Conservation (phyloP, 768 basidiomycete genomes). For the Lactarius trivialis region DNA sequence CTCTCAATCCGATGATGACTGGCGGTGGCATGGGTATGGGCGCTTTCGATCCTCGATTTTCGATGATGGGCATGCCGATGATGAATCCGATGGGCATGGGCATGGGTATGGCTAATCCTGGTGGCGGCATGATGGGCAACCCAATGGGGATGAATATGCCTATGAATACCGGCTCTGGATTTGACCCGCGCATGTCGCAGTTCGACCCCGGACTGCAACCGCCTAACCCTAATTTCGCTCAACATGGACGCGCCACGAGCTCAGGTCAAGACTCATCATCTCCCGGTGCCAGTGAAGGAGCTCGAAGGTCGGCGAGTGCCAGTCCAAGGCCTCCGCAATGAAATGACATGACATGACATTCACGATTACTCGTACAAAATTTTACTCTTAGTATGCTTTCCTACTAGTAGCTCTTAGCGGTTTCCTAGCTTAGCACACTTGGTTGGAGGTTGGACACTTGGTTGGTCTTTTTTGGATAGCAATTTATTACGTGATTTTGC, state of each 20-base stretch:
- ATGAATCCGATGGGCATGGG: slow-evolving; percentile 21
- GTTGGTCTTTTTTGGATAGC: neutral
- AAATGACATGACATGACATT: neutral
- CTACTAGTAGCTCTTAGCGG: neutral
- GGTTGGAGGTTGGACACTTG: too few species aligned
- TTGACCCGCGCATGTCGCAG: slow-evolving; percentile 21
- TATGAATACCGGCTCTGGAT: slow-evolving; percentile 15
- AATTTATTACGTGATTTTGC: neutral
- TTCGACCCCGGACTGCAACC: slow-evolving; percentile 19
- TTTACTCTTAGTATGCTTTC: neutral
- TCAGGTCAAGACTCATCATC: neutral
- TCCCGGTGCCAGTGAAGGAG: slow-evolving; percentile 6
- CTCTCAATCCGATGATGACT: slow-evolving; percentile 24
- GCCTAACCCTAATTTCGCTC: slow-evolving; percentile 4
- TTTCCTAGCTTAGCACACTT: neutral
- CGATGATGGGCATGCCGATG: slow-evolving; percentile 29
- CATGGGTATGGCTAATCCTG: slow-evolving; percentile 14
- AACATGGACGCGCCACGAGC: slow-evolving; percentile 5
- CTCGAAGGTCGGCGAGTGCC: slow-evolving; percentile 10
- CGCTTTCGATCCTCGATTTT: slow-evolving; percentile 7
- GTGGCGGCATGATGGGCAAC: slow-evolving; percentile 12
- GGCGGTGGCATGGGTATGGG: slow-evolving; percentile 23
- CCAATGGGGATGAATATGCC: slow-evolving; percentile 20
- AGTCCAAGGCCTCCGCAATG: slow-evolving; percentile 16
- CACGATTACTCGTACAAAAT: neutral